Evolutionary conservation across 371 early-diverging fungal species (phyloP), one percentile per base, ranked within the genome.

Genomic region (Mycotypha africana): DNA sequence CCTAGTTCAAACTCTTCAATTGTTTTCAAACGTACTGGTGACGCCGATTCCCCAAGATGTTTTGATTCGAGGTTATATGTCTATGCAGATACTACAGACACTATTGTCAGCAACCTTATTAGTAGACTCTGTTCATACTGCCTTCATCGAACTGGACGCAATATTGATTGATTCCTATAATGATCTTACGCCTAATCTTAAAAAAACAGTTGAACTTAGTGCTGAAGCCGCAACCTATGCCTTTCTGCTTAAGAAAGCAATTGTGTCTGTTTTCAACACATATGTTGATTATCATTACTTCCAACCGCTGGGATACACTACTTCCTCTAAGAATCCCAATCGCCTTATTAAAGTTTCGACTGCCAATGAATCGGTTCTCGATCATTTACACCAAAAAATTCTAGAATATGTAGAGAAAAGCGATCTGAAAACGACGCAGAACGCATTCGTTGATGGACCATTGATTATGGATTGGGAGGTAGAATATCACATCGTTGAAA

Each of bases 401-500:
- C 46, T 78, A 15, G 38, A 23, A 3, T 60, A 77, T 30, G 71
- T 82, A 42, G 81, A 78, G 36, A 39, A 58, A 24, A 64, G 76
- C 35, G 64, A 60, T 0, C 41, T 79, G 8, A 67, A 72, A 7
- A 48, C 60, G 1, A 40, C 63, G 2, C 31, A 25, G n/a, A 46
- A 59, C 3, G 66, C 76, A 1, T 77, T 81, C 59, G 43, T 59
- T 17, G 73, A 79, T 50, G 91, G 88, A 1, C 89, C 93, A 6
- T 56, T 92, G 45, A 61, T 92, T 23, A 65, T 93, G 39, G 93
- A 93, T 54, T 67, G 89, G 45, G 88, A 92, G 58, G 74, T 85
- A 16, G 78, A 85, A 38, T 81, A 70, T 43, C 58, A 67, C 11
- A 43, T 91, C 9, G 66, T 70, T n/a, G 67, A 76, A 17, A 75